phyloP scores from a whole-genome alignment of 2,329 filamentous ascomycete genomes.

The Colletotrichum eremochloae region DNA sequence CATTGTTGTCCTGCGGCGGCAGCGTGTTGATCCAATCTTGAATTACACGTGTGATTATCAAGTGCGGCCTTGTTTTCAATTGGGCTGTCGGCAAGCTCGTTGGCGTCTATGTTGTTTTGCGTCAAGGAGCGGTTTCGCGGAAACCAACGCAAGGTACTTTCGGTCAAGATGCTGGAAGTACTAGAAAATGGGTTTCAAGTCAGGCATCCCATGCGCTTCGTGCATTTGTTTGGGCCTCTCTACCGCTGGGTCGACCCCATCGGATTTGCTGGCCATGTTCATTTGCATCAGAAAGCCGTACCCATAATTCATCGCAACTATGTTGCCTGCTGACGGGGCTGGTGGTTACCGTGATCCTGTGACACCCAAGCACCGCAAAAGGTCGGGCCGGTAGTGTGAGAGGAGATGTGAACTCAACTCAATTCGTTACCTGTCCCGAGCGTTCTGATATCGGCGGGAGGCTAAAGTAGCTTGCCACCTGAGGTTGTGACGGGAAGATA shows the following conservation, averaged over 20 bases:
- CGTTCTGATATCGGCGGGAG: background rate
- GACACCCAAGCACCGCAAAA: conserved; percentile 8
- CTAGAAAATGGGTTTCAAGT: conserved; percentile 23
- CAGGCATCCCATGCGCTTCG: conserved; percentile 34
- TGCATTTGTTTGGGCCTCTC: conserved; percentile 33
- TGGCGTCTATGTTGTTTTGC: conserved; percentile 7
- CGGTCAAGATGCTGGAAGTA: background rate
- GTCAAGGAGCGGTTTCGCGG: conserved; percentile 4
- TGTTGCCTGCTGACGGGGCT: background rate
- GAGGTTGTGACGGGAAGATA: background rate
- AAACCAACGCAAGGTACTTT: conserved; percentile 32
- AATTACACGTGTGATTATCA: conserved; percentile 16
- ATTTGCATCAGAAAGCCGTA: conserved; percentile 29
- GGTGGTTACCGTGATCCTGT: conserved; percentile 1
- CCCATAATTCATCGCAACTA: conserved; percentile 7
- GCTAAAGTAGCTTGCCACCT: background rate
- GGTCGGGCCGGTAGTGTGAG: conserved; percentile 13
- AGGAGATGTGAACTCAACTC: conserved; percentile 8
- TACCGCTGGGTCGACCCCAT: conserved; percentile 22
- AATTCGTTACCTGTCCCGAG: background rate
- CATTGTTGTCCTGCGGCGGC: background rate
- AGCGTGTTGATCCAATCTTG: background rate
- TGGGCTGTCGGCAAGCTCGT: background rate
- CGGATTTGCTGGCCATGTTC: conserved; percentile 8
- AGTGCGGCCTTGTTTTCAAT: conserved; percentile 9